Conservation (phyloP, 2,329 filamentous ascomycete genomes). For the Dothideomycetes sp. region DNA sequence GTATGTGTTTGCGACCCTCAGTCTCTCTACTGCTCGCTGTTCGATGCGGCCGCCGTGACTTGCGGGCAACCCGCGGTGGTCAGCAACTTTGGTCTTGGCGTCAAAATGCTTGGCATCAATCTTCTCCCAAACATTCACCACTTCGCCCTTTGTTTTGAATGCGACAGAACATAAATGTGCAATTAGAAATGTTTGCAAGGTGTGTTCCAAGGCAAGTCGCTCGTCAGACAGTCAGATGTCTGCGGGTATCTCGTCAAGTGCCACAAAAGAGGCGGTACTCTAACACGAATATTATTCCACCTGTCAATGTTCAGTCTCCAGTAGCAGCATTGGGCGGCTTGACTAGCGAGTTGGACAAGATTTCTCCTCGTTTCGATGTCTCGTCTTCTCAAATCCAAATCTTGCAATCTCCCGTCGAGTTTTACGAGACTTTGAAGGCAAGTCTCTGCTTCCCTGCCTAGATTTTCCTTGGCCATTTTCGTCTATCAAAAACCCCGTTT, state of each 20-base stretch:
- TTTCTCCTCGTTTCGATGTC: constrained; percentile 86
- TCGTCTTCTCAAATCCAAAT: constrained; percentile 71
- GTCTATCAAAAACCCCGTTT: background rate
- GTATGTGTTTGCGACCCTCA: constrained; percentile 19
- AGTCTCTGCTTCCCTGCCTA: constrained; percentile 17
- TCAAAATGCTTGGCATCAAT: constrained; percentile 1
- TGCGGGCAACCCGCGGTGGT: constrained; percentile 9
- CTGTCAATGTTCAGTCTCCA: constrained; percentile 2
- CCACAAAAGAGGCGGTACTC: constrained; percentile 7
- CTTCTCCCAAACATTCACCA: constrained; percentile 1
- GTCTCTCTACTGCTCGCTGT: constrained; percentile 6
- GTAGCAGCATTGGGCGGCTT: constrained; percentile 43
- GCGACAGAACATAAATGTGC: background rate
- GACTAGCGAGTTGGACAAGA: constrained; percentile 69
- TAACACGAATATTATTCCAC: constrained; percentile 7
- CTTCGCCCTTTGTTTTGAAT: no score
- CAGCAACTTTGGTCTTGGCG: constrained; percentile 9
- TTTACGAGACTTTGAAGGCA: constrained; percentile 87
- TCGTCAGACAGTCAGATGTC: background rate
- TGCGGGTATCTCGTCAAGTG: constrained; percentile 2
- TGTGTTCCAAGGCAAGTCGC: constrained; percentile 7
- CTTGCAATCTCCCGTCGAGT: constrained; percentile 71
- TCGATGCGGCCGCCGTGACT: background rate
- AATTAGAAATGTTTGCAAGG: constrained; percentile 11
- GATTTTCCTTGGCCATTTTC: constrained; percentile 1